Percentiles rank a stretch among this genome's conserved stretches.
These are phyloP conservation scores for Clonostachys sp. DNA, from an alignment of 2,329 filamentous ascomycete species.

Conservation along the genomic window DNA sequence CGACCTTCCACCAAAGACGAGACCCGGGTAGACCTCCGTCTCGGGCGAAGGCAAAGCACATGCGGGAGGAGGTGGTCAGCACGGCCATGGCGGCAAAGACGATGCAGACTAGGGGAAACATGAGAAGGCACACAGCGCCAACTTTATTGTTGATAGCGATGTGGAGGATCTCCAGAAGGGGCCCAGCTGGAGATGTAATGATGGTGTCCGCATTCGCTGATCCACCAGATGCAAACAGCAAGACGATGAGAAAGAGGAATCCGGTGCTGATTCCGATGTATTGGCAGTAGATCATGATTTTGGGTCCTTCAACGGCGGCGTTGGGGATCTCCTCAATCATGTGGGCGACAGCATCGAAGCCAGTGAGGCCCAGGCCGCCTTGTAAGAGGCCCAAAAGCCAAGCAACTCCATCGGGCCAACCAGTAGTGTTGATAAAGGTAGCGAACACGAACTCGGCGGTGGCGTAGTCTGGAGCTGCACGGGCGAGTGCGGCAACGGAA, in stretches of 20 bases:
- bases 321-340: constrained; percentile 44
- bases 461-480: constrained; percentile 34
- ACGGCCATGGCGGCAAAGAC: constrained; percentile 59
- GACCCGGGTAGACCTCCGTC: constrained; percentile 65
- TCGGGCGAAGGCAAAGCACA: constrained; percentile 60
- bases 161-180: constrained; percentile 57
- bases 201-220: constrained; percentile 28
- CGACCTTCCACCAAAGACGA: constrained; percentile 54
- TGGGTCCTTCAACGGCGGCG: constrained; percentile 19
- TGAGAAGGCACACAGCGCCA: constrained; percentile 59
- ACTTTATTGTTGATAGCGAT: constrained; percentile 57
- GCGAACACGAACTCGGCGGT: constrained; percentile 40
- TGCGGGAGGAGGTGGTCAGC: constrained; percentile 62
- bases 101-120: constrained; percentile 61
- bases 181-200: constrained; percentile 50
- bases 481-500: constrained; percentile 61
- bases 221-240: constrained; percentile 53
- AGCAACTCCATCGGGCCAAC: constrained; percentile 42
- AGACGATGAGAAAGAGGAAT: constrained; percentile 55
- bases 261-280: constrained; percentile 60
- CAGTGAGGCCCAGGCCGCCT: constrained; percentile 37
- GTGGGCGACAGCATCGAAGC: constrained; percentile 41
- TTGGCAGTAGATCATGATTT: constrained; percentile 25
- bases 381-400: constrained; percentile 46
- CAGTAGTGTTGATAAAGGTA: constrained; percentile 47